A percentile compares a stretch with the other conserved stretches of the same genome.
Evolutionary conservation across 306 rosid genomes (phyloP).

Genomic region (Senna siamea): DNA sequence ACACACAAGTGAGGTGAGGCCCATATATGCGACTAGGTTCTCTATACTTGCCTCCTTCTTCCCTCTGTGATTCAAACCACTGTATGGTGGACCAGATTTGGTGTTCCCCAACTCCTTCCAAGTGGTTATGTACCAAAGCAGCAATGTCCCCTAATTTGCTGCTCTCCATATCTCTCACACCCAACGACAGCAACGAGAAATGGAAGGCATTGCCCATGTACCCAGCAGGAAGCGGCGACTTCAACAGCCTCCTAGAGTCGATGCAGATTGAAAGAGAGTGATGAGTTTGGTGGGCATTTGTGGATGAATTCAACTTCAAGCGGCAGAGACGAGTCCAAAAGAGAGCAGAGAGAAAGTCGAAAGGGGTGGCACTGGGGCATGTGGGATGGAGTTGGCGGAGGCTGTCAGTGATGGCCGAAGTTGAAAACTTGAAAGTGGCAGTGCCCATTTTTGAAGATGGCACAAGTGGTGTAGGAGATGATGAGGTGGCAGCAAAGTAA

Average conservation of each 20-base stretch:
- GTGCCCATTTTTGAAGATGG: conserved; percentile 45
- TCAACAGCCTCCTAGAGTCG: conserved; percentile 47
- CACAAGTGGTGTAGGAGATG: no score
- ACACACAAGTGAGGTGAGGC: conserved; percentile 56
- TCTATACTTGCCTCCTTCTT: conserved; percentile 40
- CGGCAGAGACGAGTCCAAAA: conserved; percentile 58
- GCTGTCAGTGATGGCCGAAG: conserved; percentile 42
- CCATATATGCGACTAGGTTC: conserved; percentile 54
- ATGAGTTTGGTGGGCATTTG: neutral
- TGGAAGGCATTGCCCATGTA: conserved; percentile 49
- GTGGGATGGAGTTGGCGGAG: conserved; percentile 38
- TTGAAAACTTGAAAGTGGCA: conserved; percentile 62
- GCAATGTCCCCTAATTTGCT: conserved; percentile 35
- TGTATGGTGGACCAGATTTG: conserved; percentile 45
- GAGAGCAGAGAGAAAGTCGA: conserved; percentile 64
- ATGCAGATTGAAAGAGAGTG: conserved; percentile 56
- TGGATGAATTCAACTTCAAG: conserved; percentile 23
- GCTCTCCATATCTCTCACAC: conserved; percentile 21
- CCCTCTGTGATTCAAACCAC: conserved; percentile 50
- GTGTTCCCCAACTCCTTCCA: conserved; percentile 39
- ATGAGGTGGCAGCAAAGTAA: no score
- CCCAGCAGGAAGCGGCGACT: conserved; percentile 43
- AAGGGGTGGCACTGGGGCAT: conserved; percentile 60
- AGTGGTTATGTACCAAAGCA: conserved; percentile 44
- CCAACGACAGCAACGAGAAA: conserved; percentile 50